phyloP scores from a whole-genome alignment of 352 stramenopile genomes.

The Pythium monospermum region DNA sequence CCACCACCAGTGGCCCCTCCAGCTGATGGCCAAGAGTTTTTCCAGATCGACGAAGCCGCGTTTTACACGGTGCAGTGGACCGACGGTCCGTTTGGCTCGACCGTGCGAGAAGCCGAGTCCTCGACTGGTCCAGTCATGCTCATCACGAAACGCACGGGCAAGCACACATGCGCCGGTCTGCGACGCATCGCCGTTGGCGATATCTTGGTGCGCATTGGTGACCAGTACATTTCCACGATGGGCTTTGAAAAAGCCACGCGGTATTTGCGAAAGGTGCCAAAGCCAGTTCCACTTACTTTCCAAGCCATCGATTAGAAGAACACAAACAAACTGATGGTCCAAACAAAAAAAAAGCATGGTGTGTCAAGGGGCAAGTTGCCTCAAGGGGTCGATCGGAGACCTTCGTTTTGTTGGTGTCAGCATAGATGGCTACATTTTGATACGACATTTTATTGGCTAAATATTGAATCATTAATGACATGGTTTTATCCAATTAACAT shows the following conservation, averaged over 20 bases:
- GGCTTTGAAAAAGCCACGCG: constrained; percentile 73
- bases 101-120: constrained; percentile 68
- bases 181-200: constrained; percentile 70
- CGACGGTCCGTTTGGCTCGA: constrained; percentile 76
- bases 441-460: not conserved
- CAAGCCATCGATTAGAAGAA: constrained; percentile 57
- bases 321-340: not conserved
- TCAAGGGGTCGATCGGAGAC: no score
- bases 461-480: constrained; percentile 6
- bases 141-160: constrained; percentile 77
- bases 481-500: constrained; percentile 13
- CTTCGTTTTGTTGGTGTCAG: not conserved
- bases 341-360: not conserved
- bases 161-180: constrained; percentile 68
- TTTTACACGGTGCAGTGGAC: constrained; percentile 83
- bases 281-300: constrained; percentile 74
- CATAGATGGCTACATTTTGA: constrained; percentile 8
- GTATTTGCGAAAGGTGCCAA: constrained; percentile 66
- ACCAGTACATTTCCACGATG: constrained; percentile 59
- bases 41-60: constrained; percentile 55
- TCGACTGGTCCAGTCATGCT: constrained; percentile 62
- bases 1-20: no score
- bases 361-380: not conserved
- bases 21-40: constrained; percentile 40
- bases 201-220: constrained; percentile 70